These are phyloP conservation scores for Geosmithia morbida DNA, from an alignment of 2,329 filamentous ascomycete species.

Conservation along the genomic window DNA sequence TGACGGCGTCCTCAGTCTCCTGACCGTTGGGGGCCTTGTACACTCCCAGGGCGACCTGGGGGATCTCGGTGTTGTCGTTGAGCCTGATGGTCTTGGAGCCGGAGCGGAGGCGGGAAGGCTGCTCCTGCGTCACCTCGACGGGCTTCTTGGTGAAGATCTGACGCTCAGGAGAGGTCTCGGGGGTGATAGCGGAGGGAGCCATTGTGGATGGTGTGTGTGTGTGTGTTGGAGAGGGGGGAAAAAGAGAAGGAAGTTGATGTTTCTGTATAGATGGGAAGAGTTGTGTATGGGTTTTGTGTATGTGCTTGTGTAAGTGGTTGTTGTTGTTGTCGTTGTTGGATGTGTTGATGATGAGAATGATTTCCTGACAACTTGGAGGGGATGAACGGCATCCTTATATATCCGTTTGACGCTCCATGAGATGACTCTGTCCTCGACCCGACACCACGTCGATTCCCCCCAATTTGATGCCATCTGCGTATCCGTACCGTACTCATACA, in stretches of 20 bases:
- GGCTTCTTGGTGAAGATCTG: conserved; percentile 14
- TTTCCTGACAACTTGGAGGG: not conserved
- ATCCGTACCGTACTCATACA: not conserved
- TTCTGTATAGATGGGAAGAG: not conserved
- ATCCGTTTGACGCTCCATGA: not conserved
- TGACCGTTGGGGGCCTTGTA: conserved; percentile 30
- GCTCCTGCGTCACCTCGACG: conserved; percentile 1
- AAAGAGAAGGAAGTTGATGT: not conserved
- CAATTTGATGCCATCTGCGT: too few relatives aligned
- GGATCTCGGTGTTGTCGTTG: conserved; percentile 58
- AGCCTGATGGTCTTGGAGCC: conserved; percentile 35
- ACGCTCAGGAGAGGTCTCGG: conserved; percentile 17
- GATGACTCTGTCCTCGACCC: not conserved
- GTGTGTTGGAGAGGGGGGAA: not conserved
- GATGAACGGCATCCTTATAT: not conserved
- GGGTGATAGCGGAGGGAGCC: conserved; percentile 20
- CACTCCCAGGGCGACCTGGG: conserved; percentile 32
- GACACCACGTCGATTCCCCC: not conserved
- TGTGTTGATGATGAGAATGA: not conserved
- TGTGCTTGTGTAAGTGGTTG: not conserved
- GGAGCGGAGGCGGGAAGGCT: conserved; percentile 10
- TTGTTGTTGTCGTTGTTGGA: not conserved
- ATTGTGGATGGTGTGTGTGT: conserved; percentile 10
- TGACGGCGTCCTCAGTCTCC: conserved; percentile 36
- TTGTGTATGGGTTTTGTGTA: not conserved